Conservation (phyloP, 1,284 basidiomycete species). For the Apiotrichum montevideense region DNA sequence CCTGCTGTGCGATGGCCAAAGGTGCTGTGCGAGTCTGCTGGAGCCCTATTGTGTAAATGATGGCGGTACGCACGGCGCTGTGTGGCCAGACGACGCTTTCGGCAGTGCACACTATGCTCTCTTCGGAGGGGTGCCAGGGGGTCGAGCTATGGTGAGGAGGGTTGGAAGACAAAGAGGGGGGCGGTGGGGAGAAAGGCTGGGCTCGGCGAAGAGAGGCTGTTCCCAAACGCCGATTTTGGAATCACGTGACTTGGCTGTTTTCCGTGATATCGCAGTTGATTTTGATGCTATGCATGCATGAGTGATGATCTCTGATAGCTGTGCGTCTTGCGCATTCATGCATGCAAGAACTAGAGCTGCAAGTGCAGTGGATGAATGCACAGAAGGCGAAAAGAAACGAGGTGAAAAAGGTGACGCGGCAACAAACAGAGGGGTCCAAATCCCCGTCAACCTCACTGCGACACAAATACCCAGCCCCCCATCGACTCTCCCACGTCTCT, state of each 20-base stretch:
- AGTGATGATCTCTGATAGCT: not conserved
- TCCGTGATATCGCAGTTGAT: not conserved
- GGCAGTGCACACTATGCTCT: no score
- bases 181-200: not conserved
- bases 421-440: not conserved
- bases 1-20: no score
- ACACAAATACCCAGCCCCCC: constrained; percentile 3
- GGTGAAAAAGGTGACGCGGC: not conserved
- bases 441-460: not conserved
- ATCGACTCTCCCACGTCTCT: not conserved
- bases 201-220: not conserved
- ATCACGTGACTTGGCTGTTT: not conserved
- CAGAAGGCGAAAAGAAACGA: not conserved
- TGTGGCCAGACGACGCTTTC: no score
- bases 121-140: not conserved
- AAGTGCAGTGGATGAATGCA: not conserved
- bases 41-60: not conserved
- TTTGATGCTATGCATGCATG: constrained; percentile 1
- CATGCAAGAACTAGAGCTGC: not conserved
- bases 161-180: not conserved
- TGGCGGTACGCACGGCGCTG: no score
- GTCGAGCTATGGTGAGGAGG: not conserved
- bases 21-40: no score
- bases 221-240: not conserved
- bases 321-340: constrained; percentile 1